Conservation (phyloP, 2,329 filamentous ascomycete genomes). For the Cadophora sp. region DNA sequence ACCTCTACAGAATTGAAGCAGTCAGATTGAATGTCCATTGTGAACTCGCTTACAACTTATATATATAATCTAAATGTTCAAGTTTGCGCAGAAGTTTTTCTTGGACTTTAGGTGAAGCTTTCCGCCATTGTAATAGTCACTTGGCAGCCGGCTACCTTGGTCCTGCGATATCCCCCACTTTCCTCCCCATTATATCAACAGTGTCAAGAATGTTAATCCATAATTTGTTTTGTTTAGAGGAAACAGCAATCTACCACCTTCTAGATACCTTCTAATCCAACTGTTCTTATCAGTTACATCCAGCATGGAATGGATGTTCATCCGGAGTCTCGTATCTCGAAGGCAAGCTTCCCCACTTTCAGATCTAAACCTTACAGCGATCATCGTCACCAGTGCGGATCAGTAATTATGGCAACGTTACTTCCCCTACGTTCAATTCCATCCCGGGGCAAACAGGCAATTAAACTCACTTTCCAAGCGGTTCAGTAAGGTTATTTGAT, state of each 20-base stretch:
- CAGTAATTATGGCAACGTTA: constrained; percentile 29
- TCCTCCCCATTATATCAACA: too few species aligned
- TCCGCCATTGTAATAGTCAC: neutral
- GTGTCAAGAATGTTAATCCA: too few species aligned
- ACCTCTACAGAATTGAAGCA: neutral
- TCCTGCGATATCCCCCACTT: too few species aligned
- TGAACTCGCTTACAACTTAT: neutral
- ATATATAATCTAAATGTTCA: neutral
- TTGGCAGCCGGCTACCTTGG: neutral
- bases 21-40: neutral
- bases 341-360: constrained; percentile 25
- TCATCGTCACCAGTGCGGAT: constrained; percentile 23
- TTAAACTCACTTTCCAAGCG: too few species aligned
- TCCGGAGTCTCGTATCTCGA: constrained; percentile 9
- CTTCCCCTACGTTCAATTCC: constrained; percentile 2
- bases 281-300: neutral
- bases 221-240: neutral
- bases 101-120: neutral
- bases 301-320: neutral
- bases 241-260: neutral
- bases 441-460: neutral
- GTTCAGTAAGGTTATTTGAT: too few species aligned
- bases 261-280: neutral
- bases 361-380: constrained; percentile 16
- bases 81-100: neutral